phyloP scores from a whole-genome alignment of 2,329 filamentous ascomycete genomes.

The Keithomyces neogunnii region DNA sequence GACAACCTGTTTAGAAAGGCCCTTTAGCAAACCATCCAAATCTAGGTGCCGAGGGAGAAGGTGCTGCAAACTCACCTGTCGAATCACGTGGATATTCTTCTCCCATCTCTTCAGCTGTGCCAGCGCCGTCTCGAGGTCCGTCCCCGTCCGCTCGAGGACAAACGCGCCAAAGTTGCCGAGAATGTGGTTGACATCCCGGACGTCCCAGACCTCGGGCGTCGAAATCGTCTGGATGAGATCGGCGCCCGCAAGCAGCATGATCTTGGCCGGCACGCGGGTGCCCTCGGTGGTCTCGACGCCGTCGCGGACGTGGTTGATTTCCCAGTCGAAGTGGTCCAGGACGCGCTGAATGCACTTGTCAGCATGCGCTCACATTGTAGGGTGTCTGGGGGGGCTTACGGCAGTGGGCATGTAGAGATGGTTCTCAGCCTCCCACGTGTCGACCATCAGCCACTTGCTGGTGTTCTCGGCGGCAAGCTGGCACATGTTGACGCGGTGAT shows the following conservation, averaged over 20 bases:
- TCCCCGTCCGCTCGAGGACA: slow-evolving; percentile 80
- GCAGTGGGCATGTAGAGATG: slow-evolving; percentile 83
- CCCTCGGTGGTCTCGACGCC: slow-evolving; percentile 65
- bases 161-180: slow-evolving; percentile 75
- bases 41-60: too few relatives aligned
- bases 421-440: slow-evolving; percentile 80
- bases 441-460: slow-evolving; percentile 71
- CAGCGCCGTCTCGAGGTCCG: slow-evolving; percentile 80
- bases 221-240: slow-evolving; percentile 70
- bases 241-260: slow-evolving; percentile 74
- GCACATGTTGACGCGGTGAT: slow-evolving; percentile 59
- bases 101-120: slow-evolving; percentile 75
- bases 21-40: too few relatives aligned
- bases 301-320: slow-evolving; percentile 72
- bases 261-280: slow-evolving; percentile 56
- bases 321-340: slow-evolving; percentile 82
- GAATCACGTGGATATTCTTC: slow-evolving; percentile 80
- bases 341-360: slow-evolving; percentile 40
- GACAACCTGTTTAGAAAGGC: slow-evolving; percentile 31
- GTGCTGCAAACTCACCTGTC: slow-evolving; percentile 26
- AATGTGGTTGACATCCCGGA: slow-evolving; percentile 80
- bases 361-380: too few relatives aligned
- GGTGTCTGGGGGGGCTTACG: neutral
- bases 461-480: slow-evolving; percentile 68
- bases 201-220: slow-evolving; percentile 69